Evolutionary conservation across 306 rosid species (phyloP), one percentile per base, ranked within the genome.

Genomic region (Canavalia ensiformis): DNA sequence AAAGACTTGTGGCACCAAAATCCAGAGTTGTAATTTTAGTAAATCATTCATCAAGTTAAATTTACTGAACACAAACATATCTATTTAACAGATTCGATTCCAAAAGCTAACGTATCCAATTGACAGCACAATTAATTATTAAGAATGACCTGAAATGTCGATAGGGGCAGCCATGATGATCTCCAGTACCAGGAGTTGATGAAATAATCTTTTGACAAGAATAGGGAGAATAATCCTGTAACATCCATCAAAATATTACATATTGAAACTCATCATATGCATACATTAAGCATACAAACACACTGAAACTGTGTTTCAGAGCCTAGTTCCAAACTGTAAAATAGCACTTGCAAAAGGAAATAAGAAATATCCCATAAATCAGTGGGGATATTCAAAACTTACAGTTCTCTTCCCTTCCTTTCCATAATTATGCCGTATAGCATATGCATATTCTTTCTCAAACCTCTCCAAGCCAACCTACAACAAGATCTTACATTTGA

Each of bases 101-200:
- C 18, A 8, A 75, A 64, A 77, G 72, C n/a, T 74, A 59, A 50
- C 76, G 4, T 64, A 78, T 73, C 35, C 41, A 45, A 7, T 33
- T 28, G 55, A 12, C 25, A 60, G 73, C 31, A 74, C 80, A 44
- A 68, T 44, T 49, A 50, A 68, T 44, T 49, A 50, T 52, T 49
- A 63, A 52, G 78, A 80, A 78, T 57, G 57, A 95, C 98, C 96
- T 90, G 92, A 95, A 95, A 87, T 93, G 97, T 81, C 97, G 90
- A 81, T 95, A 95, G n/a, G 99, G 99, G 87, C 98, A 95, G 68
- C 99, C 99, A 83, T 95, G 99, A 73, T 95, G 98, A 90, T 95
- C 98, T 84, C 99, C 99, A 68, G 89, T 84, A 51, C 96, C 90
- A 49, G 99, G 99, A 68, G 97, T 86, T 56, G 98, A 87, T 71